Conservation (phyloP, 2,329 filamentous ascomycete species). For the Podosphaera fusca region DNA sequence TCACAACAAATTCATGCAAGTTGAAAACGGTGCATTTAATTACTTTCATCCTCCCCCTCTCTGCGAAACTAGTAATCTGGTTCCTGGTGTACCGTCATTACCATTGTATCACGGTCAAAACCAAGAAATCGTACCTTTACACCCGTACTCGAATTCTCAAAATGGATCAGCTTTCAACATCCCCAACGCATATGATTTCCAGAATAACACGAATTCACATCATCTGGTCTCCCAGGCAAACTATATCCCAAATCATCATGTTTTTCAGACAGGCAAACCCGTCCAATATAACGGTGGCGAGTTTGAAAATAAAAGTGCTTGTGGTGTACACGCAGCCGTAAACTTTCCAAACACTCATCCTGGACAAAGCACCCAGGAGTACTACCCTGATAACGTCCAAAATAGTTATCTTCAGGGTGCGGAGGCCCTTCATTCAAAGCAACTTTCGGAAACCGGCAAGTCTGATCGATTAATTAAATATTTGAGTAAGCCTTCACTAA, state of each 20-base stretch:
- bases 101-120: conserved; percentile 15
- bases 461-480: neutral
- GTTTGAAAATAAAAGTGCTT: conserved; percentile 25
- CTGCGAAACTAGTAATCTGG: conserved; percentile 11
- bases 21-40: conserved; percentile 10
- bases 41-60: conserved; percentile 12
- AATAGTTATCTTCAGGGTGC: neutral
- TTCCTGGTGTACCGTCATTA: conserved; percentile 11
- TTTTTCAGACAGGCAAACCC: conserved; percentile 43
- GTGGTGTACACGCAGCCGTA: conserved; percentile 16
- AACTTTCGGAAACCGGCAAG: neutral
- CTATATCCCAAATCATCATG: conserved; percentile 25
- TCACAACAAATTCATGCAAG: conserved; percentile 10
- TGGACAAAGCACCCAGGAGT: neutral
- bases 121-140: conserved; percentile 11
- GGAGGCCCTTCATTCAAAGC: neutral
- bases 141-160: conserved; percentile 8
- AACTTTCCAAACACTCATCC: conserved; percentile 3
- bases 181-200: conserved; percentile 7
- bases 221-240: conserved; percentile 4
- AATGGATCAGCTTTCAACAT: neutral
- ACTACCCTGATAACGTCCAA: neutral
- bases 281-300: neutral
- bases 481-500: neutral
- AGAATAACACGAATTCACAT: conserved; percentile 8